Evolutionary conservation across 2,329 filamentous ascomycete species (phyloP).

Genomic region (Aureobasidium sp.): DNA sequence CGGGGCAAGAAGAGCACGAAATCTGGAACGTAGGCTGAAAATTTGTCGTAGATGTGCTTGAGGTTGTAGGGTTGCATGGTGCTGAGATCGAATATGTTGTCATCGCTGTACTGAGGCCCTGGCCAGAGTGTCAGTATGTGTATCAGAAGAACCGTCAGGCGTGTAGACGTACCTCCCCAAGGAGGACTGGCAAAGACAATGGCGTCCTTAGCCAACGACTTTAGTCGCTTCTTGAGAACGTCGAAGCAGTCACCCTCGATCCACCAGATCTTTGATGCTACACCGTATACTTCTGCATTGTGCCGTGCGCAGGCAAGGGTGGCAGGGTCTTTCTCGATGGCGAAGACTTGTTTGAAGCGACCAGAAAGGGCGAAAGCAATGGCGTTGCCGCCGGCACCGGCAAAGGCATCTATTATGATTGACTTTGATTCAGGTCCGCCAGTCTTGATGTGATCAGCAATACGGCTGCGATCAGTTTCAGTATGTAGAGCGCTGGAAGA

Average conservation of each 20-base stretch:
- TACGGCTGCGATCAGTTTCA: slow-evolving; percentile 53
- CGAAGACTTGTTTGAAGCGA: slow-evolving; percentile 76
- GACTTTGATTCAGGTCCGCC: slow-evolving; percentile 49
- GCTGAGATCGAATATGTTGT: slow-evolving; percentile 71
- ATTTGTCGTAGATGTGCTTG: slow-evolving; percentile 54
- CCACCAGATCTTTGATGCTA: slow-evolving; percentile 73
- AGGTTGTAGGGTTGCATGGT: slow-evolving; percentile 85
- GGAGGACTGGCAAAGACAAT: slow-evolving; percentile 66
- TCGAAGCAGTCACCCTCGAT: slow-evolving; percentile 82
- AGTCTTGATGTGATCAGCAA: slow-evolving; percentile 63
- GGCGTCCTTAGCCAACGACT: slow-evolving; percentile 41
- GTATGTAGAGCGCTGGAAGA: neutral
- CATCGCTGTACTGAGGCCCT: slow-evolving; percentile 57
- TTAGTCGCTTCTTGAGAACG: slow-evolving; percentile 50
- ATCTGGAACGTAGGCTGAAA: slow-evolving; percentile 44
- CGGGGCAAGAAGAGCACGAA: slow-evolving; percentile 77
- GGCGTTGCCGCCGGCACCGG: slow-evolving; percentile 83
- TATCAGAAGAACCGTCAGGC: too few relatives aligned
- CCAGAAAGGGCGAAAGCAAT: slow-evolving; percentile 85
- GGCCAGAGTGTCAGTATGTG: neutral
- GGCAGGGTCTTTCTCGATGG: slow-evolving; percentile 74
- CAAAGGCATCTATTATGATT: slow-evolving; percentile 80
- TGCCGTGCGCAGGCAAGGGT: slow-evolving; percentile 85
- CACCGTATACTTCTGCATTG: slow-evolving; percentile 81
- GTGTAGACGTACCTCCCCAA: slow-evolving; percentile 54